phyloP scores from a whole-genome alignment of 192 early-diverging fungal genomes.

The Coemansia sp. region DNA sequence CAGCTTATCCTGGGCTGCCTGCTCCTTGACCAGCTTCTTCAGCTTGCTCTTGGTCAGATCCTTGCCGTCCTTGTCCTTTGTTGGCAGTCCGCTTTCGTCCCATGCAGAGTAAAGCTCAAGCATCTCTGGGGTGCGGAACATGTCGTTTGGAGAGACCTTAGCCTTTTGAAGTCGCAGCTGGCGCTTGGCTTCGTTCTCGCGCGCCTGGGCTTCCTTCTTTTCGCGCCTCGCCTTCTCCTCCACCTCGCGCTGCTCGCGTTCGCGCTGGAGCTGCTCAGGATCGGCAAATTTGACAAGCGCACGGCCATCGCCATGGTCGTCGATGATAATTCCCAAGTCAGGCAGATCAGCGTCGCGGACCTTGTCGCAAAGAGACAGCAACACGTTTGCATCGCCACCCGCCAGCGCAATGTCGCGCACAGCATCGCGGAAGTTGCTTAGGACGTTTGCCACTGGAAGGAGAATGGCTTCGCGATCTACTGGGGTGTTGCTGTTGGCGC shows the following conservation, averaged over 20 bases:
- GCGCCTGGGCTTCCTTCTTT: slow-evolving; percentile 62
- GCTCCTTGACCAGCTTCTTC: slow-evolving; percentile 90
- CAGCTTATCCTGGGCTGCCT: slow-evolving; percentile 82
- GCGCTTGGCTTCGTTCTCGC: slow-evolving; percentile 65
- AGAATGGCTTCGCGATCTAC: slow-evolving; percentile 60
- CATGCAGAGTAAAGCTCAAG: slow-evolving; percentile 67
- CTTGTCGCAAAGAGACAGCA: slow-evolving; percentile 81
- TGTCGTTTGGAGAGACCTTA: slow-evolving; percentile 68
- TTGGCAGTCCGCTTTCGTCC: slow-evolving; percentile 87
- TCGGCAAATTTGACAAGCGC: slow-evolving; percentile 91
- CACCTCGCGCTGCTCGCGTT: slow-evolving; percentile 66
- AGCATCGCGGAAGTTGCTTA: slow-evolving; percentile 87
- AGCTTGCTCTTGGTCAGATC: slow-evolving; percentile 78
- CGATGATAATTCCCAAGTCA: slow-evolving; percentile 85
- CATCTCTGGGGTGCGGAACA: slow-evolving; percentile 72
- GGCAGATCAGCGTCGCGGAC: slow-evolving; percentile 87
- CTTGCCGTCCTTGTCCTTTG: slow-evolving; percentile 77
- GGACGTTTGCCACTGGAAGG: slow-evolving; percentile 75
- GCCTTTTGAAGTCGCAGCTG: slow-evolving; percentile 76
- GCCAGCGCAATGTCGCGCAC: slow-evolving; percentile 73
- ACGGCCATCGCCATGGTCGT: slow-evolving; percentile 92
- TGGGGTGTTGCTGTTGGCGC: slow-evolving; percentile 17
- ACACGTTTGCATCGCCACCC: slow-evolving; percentile 53
- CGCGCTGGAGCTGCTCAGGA: slow-evolving; percentile 65
- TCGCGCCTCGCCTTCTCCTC: slow-evolving; percentile 62